Percentiles rank a stretch among this genome's conserved stretches.
phyloP scores from a whole-genome alignment of 306 rosid genomes.

The Corylus avellana region DNA sequence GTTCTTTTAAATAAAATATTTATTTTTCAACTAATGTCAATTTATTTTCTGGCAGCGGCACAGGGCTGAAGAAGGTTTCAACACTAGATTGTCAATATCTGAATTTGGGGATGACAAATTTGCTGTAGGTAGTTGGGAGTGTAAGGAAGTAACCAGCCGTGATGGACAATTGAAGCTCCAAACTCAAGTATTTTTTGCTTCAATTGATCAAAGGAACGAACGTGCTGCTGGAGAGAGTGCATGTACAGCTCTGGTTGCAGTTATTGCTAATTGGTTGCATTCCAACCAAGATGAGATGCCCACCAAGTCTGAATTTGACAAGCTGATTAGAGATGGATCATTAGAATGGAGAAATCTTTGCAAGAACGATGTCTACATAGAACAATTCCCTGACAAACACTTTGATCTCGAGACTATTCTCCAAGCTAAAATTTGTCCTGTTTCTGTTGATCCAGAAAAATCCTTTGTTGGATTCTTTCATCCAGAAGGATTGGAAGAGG shows the following conservation, averaged over 20 bases:
- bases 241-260: slow-evolving; percentile 96
- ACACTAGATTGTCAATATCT: slow-evolving; percentile 71
- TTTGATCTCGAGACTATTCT: slow-evolving; percentile 94
- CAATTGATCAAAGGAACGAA: slow-evolving; percentile 93
- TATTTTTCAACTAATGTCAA: slow-evolving; percentile 8
- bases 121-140: slow-evolving; percentile 94
- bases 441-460: slow-evolving; percentile 68
- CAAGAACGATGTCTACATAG: slow-evolving; percentile 67
- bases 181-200: slow-evolving; percentile 89
- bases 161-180: slow-evolving; percentile 90
- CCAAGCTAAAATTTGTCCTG: slow-evolving; percentile 89
- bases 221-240: slow-evolving; percentile 99
- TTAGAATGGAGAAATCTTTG: slow-evolving; percentile 94
- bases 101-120: slow-evolving; percentile 98
- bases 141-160: slow-evolving; percentile 81
- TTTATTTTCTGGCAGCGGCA: slow-evolving; percentile 40
- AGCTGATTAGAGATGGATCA: slow-evolving; percentile 93
- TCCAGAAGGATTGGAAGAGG: slow-evolving; percentile 91
- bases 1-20: background rate
- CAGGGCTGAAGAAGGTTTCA: slow-evolving; percentile 73
- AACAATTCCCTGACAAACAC: slow-evolving; percentile 92
- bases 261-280: slow-evolving; percentile 95
- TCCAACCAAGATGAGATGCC: slow-evolving; percentile 79
- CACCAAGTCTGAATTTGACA: slow-evolving; percentile 87
- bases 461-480: slow-evolving; percentile 96